Base-by-base conservation (phyloP, 805 yeast species). In the Kodamaea kaohsiungensis region DNA sequence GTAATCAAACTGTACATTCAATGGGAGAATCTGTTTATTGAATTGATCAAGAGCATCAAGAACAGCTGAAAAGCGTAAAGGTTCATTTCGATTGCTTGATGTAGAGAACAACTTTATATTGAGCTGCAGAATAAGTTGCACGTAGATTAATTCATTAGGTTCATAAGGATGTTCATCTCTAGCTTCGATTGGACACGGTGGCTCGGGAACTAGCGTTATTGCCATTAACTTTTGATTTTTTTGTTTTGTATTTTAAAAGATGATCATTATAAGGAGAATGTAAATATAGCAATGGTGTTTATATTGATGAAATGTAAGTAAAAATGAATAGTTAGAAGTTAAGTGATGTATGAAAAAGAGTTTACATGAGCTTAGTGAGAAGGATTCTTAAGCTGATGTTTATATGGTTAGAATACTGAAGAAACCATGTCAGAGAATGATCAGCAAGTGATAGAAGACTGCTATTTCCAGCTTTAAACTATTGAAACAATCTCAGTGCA, bases 1-100 rank as follows among this genome's bases (percentile, higher is more conserved):
- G 42, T 80, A 67, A 40, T 81, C 86, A 49, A 72, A 66, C 27
- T 59, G 59, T 25, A 56, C 51, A 38, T 48, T 39, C 4, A 25
- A 19, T 7, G 45, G 46, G 5, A 15, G 17, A 16, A 58, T 52
- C 39, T 47, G 35, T 38, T 43, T 53, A 43, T 58, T 58, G 49
- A 48, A 58, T n/a, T 47, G 8, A 15, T 46, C 30, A 13, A 58
- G 50, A 7, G 54, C 45, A n/a, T 42, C 48, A 13, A 56, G 43
- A 16, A 53, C 22, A 13, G 45, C 46, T 8, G 61, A 53, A 17
- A 52, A 56, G 43, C 48, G 48, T 51, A 30, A 12, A 2, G 53
- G 38, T 13, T 37, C 27, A 16, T 35, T 30, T n/a, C n/a, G 48
- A 12, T 25, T 22, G 43, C 19, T 39, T 19, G 27, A 22, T 13